These are phyloP conservation scores for Lizonia empirigonia DNA, from an alignment of 2,329 filamentous ascomycete genomes.

Conservation along the genomic window DNA sequence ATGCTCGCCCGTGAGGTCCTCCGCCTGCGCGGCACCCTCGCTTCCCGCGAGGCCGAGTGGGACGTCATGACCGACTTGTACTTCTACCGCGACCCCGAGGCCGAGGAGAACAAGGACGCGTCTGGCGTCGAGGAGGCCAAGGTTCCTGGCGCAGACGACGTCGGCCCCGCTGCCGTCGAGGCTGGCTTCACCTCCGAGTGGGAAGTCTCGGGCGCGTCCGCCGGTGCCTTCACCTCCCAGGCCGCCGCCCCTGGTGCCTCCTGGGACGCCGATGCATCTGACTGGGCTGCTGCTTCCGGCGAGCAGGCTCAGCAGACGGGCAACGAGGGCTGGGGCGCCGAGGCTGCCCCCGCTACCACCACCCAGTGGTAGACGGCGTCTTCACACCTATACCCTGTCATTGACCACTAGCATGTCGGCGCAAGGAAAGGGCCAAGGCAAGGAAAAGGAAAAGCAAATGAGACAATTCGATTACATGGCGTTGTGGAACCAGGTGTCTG, in stretches of 20 bases:
- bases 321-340: constrained; percentile 59
- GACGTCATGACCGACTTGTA: constrained; percentile 99
- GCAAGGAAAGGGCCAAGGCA: constrained; percentile 33
- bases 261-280: constrained; percentile 67
- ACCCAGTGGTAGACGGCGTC: constrained; percentile 54
- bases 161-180: constrained; percentile 78
- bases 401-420: constrained; percentile 32
- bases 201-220: constrained; percentile 73
- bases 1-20: constrained; percentile 99
- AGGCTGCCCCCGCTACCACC: constrained; percentile 43
- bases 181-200: constrained; percentile 82
- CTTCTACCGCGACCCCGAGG: constrained; percentile 99
- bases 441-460: constrained; percentile 37
- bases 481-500: constrained; percentile 6
- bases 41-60: constrained; percentile 95
- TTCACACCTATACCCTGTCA: constrained; percentile 42
- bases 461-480: constrained; percentile 31
- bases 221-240: constrained; percentile 64
- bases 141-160: constrained; percentile 82
- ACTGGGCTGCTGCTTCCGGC: constrained; percentile 71
- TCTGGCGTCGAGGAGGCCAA: constrained; percentile 83
- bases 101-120: constrained; percentile 96
- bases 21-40: constrained; percentile 95
- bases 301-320: constrained; percentile 47
- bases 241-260: constrained; percentile 67